A percentile compares a stretch with the other conserved stretches of the same genome.
Evolutionary conservation across 352 stramenopile species (phyloP).

Genomic region (Globisporangium carolinianum): DNA sequence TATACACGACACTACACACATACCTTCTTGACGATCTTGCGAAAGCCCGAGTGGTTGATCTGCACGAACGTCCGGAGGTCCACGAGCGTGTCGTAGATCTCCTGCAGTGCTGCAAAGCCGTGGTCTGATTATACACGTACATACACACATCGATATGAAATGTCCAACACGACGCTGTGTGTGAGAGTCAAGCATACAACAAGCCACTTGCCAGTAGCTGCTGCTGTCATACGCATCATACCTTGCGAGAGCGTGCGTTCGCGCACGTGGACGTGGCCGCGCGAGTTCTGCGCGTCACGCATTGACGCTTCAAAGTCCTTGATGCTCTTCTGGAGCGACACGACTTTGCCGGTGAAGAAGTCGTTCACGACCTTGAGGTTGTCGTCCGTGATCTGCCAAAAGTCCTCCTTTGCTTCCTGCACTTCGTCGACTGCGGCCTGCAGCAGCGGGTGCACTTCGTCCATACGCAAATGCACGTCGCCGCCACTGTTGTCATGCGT

Average conservation of each 20-base stretch:
- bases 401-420: conserved; percentile 71
- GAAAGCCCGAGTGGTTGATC: conserved; percentile 90
- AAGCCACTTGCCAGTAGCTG: neutral
- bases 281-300: conserved; percentile 57
- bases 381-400: conserved; percentile 71
- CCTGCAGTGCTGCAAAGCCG: conserved; percentile 76
- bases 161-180: neutral
- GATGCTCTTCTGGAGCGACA: conserved; percentile 56
- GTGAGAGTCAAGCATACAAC: neutral
- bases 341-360: conserved; percentile 69
- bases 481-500: no score
- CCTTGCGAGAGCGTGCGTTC: conserved; percentile 54
- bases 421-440: conserved; percentile 46
- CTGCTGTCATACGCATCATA: conserved; percentile 8
- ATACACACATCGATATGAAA: neutral
- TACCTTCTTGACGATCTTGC: conserved; percentile 93
- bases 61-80: conserved; percentile 87
- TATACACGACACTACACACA: neutral
- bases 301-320: conserved; percentile 73
- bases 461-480: conserved; percentile 31
- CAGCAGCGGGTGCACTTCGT: conserved; percentile 63
- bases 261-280: conserved; percentile 70
- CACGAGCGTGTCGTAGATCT: conserved; percentile 87
- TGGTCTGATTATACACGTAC: conserved; percentile 27
- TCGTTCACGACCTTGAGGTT: conserved; percentile 85